These are phyloP conservation scores for Venturia asperata DNA, from an alignment of 2,329 filamentous ascomycete genomes.

Conservation along the genomic window DNA sequence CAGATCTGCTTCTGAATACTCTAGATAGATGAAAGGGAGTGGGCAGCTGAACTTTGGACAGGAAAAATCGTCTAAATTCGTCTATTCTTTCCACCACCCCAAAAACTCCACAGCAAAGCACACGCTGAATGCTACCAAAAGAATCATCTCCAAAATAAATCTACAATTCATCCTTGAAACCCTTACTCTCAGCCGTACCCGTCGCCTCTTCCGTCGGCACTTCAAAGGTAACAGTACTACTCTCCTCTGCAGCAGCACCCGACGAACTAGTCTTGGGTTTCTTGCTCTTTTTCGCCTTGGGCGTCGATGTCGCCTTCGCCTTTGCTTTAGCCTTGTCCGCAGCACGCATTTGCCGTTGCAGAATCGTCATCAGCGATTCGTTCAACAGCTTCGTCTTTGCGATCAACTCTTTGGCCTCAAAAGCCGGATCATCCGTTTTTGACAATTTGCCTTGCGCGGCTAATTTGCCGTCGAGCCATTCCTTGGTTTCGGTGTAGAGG, in stretches of 20 bases:
- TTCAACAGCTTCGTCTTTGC: slow-evolving; percentile 64
- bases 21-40: too few species aligned
- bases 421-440: slow-evolving; percentile 64
- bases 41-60: too few species aligned
- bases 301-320: slow-evolving; percentile 30
- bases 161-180: slow-evolving; percentile 17
- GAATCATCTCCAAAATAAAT: background rate
- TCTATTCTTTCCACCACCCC: background rate
- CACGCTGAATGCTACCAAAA: background rate
- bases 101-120: slow-evolving; percentile 1
- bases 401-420: slow-evolving; percentile 65
- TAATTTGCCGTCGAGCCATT: slow-evolving; percentile 70
- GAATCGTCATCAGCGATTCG: slow-evolving; percentile 61
- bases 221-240: slow-evolving; percentile 20
- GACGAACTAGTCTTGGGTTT: slow-evolving; percentile 27
- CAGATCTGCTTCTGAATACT: too few species aligned
- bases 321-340: slow-evolving; percentile 37
- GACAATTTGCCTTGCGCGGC: slow-evolving; percentile 63
- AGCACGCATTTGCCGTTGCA: slow-evolving; percentile 59
- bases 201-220: slow-evolving; percentile 7
- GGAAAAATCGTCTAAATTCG: slow-evolving; percentile 5
- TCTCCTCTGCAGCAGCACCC: slow-evolving; percentile 29
- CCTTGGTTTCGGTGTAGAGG: slow-evolving; percentile 53
- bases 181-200: background rate
- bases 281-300: slow-evolving; percentile 22